Evolutionary conservation across 768 basidiomycete species (phyloP), one percentile per base, ranked within the genome.

Genomic region (Mycena sanguinolenta): DNA sequence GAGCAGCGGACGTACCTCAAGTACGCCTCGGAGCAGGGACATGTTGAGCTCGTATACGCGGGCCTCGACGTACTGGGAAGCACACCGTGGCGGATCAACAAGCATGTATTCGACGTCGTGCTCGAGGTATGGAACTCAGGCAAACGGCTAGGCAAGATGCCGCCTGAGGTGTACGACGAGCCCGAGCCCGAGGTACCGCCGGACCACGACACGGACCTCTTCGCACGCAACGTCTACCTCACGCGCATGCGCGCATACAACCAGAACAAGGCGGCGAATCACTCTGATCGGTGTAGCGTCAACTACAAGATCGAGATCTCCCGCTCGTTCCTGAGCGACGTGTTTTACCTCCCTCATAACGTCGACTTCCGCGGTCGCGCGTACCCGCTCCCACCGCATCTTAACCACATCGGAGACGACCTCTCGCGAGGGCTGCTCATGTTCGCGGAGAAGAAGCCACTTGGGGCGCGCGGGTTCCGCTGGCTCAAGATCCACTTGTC

Each of bases 231-330:
- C 49, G 74, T 89, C 19, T 92, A 90, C 75, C 75, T 90, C 19
- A 82, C 84, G 65, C 84, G 89, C 27, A 82, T 91, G 72, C 91
- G 88, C 77, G 73, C 77, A 32, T 89, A 88, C 77, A 77, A 83
- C 12, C 86, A 91, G 68, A 79, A 76, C 25, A 94, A 91, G 80
- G 91, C 92, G 23, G 92, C 90, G 76, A 95, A 95, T 73, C 97
- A 98, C 79, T 95, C 94, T 4, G 95, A 96, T 52, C 86, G 97
- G 50, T 99, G 97, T 79, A 94, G 86, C 76, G 91, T 96, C 55
- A 99, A 98, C 79, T 98, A 98, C 81, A 97, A 96, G 79, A 91
- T 99, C 66, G 97, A 99, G 82, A 97, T 98, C 96, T 12, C 88
- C 94, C 59, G 91, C 96, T 60, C 95, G 92, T 98, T 97, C 87